phyloP scores from a whole-genome alignment of 75 land plant species.

The Cryptomeria japonica region DNA sequence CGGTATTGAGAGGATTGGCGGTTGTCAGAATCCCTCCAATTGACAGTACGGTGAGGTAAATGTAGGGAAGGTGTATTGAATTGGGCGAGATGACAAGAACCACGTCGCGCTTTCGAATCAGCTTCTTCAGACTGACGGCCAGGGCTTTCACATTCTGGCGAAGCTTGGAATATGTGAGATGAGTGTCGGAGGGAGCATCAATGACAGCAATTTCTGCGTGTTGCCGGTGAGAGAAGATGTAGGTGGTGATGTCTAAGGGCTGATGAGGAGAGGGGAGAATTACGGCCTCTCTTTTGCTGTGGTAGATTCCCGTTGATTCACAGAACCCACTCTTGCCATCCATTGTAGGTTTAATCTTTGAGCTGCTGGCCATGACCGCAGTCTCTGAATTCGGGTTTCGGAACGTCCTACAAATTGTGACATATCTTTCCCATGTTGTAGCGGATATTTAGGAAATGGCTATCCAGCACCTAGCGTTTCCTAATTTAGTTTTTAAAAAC shows the following conservation, averaged over 20 bases:
- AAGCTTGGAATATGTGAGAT: conserved; percentile 63
- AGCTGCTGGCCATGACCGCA: not conserved
- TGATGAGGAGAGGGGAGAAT: conserved; percentile 42
- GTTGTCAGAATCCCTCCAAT: conserved; percentile 91
- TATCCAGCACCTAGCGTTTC: no score
- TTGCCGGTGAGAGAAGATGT: conserved; percentile 51
- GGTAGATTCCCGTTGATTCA: conserved; percentile 52
- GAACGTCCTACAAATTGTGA: no score
- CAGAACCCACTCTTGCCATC: conserved; percentile 70
- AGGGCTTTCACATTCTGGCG: conserved; percentile 53
- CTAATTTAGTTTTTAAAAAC: no score
- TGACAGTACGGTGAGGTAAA: conserved; percentile 75
- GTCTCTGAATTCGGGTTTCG: no score
- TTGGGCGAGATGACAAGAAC: conserved; percentile 89
- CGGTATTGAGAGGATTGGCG: conserved; percentile 88
- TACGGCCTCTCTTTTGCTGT: conserved; percentile 73
- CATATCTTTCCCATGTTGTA: no score
- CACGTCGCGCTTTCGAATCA: conserved; percentile 76
- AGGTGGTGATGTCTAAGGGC: conserved; percentile 52
- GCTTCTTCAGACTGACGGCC: conserved; percentile 34
- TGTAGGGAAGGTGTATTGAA: conserved; percentile 75
- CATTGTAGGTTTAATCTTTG: not conserved
- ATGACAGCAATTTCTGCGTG: conserved; percentile 60
- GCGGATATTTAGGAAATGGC: no score
- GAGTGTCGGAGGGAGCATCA: conserved; percentile 71